Evolutionary conservation across 2,329 filamentous ascomycete genomes (phyloP), one percentile per base, ranked within the genome.

Genomic region (Fragosphaeria purpurea): DNA sequence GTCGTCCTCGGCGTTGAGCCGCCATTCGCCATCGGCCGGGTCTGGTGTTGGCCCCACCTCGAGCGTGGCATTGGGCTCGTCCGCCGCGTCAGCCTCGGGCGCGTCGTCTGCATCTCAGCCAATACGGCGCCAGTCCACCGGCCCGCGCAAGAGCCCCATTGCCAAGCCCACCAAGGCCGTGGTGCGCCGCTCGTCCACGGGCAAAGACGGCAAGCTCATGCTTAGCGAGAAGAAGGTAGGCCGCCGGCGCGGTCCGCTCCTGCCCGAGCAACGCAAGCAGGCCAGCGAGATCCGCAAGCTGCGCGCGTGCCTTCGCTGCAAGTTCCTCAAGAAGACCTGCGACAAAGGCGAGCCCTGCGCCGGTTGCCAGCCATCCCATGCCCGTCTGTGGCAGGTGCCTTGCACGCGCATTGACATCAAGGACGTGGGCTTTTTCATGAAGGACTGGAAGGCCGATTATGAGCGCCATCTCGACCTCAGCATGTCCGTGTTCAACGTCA

Each of bases 321-420:
- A 96, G 72, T 97, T 96, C 74, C 76, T 97, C 66, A 97, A 97
- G 79, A 97, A 97, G 79, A 96, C 91, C 46, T 97, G 91, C 65
- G 91, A 97, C 69, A 96, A 94, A 74, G 91, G 91, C 56, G 90
- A 96, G 72, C 91, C 91, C 52, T 97, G 91, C 69, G 86, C 85
- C 61, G 91, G 91, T 45, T 97, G 91, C 73, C 87, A 95, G 71
- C 91, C 91, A 47, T 95, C 90, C 22, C 91, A 97, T 67, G 91
- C 91, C 56, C 84, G 91, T 57, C 76, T 97, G 48, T 97, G 91
- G 91, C 90, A 96, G 70, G 91, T 97, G 43, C 91, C 91, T 54
- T 97, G 91, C 75, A 97, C 91, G 41, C 86, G 91, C 55, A 95
- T 96, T 63, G 91, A 96, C 67, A 97, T 97, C 75, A 96, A 95